Conservation (phyloP, 2,329 filamentous ascomycete genomes). For the Aaosphaeria pasadenensis region DNA sequence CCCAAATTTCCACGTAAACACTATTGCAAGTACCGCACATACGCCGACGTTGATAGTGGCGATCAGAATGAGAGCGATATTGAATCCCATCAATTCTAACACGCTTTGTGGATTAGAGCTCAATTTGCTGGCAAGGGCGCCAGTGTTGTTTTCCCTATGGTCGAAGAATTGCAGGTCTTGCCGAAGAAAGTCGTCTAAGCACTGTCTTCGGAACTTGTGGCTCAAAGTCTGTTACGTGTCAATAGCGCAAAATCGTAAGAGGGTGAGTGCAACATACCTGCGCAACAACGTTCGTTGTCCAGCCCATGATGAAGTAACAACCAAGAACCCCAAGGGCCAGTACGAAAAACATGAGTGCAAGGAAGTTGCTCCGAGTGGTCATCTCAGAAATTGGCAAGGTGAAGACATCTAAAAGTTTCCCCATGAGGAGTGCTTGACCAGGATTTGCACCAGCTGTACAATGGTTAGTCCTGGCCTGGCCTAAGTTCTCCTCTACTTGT, state of each 20-base stretch:
- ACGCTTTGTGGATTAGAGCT: neutral
- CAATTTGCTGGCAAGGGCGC: slow-evolving; percentile 20
- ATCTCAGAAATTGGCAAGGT: neutral
- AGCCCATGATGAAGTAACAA: slow-evolving; percentile 8
- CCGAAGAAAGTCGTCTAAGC: neutral
- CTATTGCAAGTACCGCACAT: neutral
- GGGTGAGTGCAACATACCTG: slow-evolving; percentile 35
- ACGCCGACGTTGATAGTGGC: slow-evolving; percentile 55
- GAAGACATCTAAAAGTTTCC: neutral
- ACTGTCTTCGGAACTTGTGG: neutral
- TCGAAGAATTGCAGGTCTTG: neutral
- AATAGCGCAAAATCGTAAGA: slow-evolving; percentile 63
- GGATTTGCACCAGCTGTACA: neutral
- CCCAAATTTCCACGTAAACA: slow-evolving; percentile 42
- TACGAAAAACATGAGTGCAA: slow-evolving; percentile 22
- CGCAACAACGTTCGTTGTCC: slow-evolving; percentile 2
- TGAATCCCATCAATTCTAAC: slow-evolving; percentile 27
- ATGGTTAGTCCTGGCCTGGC: no score
- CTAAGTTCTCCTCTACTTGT: no score
- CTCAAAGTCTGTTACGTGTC: neutral
- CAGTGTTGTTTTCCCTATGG: neutral
- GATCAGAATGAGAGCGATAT: slow-evolving; percentile 73
- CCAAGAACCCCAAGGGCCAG: slow-evolving; percentile 14
- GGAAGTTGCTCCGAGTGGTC: slow-evolving; percentile 8
- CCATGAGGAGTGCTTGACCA: slow-evolving; percentile 7